Percentiles rank a stretch among this genome's conserved stretches.
Conservation (phyloP, 768 basidiomycete species). For the Suillus decipiens region DNA sequence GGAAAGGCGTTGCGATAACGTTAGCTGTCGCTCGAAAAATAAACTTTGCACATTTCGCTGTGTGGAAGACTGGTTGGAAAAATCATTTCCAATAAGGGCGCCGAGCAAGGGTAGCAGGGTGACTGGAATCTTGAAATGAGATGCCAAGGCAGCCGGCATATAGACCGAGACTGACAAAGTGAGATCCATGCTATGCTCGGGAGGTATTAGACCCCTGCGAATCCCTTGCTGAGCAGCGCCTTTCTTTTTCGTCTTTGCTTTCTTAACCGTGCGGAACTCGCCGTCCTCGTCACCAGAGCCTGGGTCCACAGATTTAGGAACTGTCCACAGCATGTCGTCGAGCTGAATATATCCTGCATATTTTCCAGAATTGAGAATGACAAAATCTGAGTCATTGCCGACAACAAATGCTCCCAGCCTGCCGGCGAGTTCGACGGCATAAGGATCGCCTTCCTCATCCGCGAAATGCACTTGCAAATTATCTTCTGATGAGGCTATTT, state of each 20-base stretch:
- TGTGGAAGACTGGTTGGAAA: constrained; percentile 52
- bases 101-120: constrained; percentile 77
- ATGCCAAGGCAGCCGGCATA: constrained; percentile 60
- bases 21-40: constrained; percentile 67
- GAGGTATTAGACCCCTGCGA: constrained; percentile 52
- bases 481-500: constrained; percentile 35
- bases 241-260: constrained; percentile 53
- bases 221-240: constrained; percentile 25
- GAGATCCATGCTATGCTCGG: constrained; percentile 43
- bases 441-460: constrained; percentile 83
- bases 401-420: constrained; percentile 72
- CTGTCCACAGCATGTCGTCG: constrained; percentile 72
- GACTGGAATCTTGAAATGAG: constrained; percentile 65
- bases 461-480: constrained; percentile 65
- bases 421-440: constrained; percentile 81
- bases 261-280: constrained; percentile 62
- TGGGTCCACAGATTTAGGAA: constrained; percentile 27
- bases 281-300: constrained; percentile 41
- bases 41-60: constrained; percentile 55
- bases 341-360: constrained; percentile 80
- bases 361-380: constrained; percentile 72
- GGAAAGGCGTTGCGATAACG: constrained; percentile 63
- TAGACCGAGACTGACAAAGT: constrained; percentile 60
- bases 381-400: constrained; percentile 82
- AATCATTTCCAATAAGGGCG: constrained; percentile 83